phyloP scores from a whole-genome alignment of 768 basidiomycete genomes.

The Leccinellum rugosiceps region DNA sequence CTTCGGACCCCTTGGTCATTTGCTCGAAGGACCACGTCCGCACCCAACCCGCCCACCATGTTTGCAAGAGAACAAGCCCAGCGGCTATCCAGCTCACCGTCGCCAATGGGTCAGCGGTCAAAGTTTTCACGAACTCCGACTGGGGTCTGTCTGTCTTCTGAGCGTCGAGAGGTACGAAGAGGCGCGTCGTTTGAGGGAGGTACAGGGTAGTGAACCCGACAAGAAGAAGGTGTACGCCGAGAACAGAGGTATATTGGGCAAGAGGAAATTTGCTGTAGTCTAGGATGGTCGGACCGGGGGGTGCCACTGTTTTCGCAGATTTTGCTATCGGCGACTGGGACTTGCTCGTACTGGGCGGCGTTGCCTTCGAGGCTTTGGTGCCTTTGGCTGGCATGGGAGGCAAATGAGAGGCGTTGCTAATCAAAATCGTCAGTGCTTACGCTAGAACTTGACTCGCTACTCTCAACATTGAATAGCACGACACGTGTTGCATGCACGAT shows the following conservation, averaged over 20 bases:
- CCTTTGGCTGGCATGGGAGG: constrained; percentile 1
- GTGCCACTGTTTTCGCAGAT: neutral
- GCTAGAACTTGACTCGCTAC: too few relatives aligned
- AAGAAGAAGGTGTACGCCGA: constrained; percentile 65
- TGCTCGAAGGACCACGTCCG: constrained; percentile 53
- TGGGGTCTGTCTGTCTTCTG: constrained; percentile 58
- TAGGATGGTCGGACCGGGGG: neutral
- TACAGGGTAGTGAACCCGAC: constrained; percentile 64
- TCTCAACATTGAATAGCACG: too few relatives aligned
- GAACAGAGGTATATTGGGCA: constrained; percentile 59
- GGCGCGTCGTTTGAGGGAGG: constrained; percentile 59
- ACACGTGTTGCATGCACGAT: neutral
- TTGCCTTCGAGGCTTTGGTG: neutral
- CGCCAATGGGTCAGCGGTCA: constrained; percentile 57
- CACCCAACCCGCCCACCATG: constrained; percentile 74
- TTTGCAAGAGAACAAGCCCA: constrained; percentile 54
- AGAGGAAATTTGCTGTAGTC: constrained; percentile 40
- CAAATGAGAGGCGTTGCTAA: too few relatives aligned
- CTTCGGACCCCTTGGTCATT: constrained; percentile 38
- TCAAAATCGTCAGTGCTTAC: neutral
- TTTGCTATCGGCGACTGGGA: neutral
- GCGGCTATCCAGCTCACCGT: constrained; percentile 57
- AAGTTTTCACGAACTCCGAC: constrained; percentile 60
- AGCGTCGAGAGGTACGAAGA: constrained; percentile 37
- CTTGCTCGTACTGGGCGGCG: neutral